Conservation (phyloP, 805 yeast species). For the Lipomyces chichibuensis region DNA sequence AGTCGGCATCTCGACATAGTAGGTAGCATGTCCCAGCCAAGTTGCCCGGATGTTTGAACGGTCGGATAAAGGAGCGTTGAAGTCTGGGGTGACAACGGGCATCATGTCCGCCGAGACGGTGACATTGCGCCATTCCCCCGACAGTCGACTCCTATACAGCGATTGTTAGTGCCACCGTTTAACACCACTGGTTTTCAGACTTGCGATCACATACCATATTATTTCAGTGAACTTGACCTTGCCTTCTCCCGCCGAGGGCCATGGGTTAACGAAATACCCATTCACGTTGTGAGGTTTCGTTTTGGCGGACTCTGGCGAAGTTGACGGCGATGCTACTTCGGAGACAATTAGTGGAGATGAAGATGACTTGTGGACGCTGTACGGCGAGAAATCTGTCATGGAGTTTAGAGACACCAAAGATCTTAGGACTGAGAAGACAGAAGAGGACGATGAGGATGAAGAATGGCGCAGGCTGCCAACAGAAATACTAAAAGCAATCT, state of each 20-base stretch:
- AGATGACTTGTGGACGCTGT: neutral
- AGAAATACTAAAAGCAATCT: neutral
- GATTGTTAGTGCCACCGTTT: neutral
- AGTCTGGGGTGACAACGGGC: constrained; percentile 19
- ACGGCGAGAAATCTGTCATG: neutral
- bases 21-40: constrained; percentile 34
- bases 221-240: constrained; percentile 8
- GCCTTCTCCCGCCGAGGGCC: constrained; percentile 24
- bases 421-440: constrained; percentile 2
- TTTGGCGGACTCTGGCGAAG: constrained; percentile 14
- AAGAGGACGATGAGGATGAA: constrained; percentile 15
- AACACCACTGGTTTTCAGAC: neutral
- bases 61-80: constrained; percentile 2
- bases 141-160: neutral
- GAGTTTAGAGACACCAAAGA: neutral
- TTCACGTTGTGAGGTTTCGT: constrained; percentile 11
- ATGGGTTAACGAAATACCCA: constrained; percentile 22
- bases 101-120: constrained; percentile 18
- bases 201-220: neutral
- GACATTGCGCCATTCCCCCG: constrained; percentile 22
- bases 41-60: constrained; percentile 20
- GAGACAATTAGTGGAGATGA: constrained; percentile 13
- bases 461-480: neutral
- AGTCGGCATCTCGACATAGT: constrained; percentile 26
- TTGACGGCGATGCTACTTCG: constrained; percentile 7